phyloP scores from a whole-genome alignment of 768 basidiomycete genomes.

The Amanita phalloides region DNA sequence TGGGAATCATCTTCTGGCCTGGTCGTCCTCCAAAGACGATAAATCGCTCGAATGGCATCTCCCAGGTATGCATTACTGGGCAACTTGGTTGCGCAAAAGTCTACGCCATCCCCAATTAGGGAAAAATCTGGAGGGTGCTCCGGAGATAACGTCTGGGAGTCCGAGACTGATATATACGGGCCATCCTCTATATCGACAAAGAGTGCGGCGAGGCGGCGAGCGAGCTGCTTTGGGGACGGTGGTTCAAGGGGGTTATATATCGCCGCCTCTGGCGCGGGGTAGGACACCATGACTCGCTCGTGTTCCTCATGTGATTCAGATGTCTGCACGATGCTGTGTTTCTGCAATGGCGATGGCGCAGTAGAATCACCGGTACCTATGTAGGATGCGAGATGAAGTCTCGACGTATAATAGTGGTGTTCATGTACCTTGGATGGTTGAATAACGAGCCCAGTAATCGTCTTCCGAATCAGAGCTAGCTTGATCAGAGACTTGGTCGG shows the following conservation, averaged over 20 bases:
- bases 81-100: background rate
- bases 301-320: conserved; percentile 8
- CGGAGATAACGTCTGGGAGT: conserved; percentile 8
- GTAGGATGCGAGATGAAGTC: background rate
- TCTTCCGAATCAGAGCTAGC: conserved; percentile 30
- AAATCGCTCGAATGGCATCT: conserved; percentile 45
- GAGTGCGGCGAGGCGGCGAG: conserved; percentile 28
- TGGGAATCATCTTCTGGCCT: conserved; percentile 10
- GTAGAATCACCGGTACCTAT: conserved; percentile 25
- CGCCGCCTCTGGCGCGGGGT: conserved; percentile 17
- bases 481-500: conserved; percentile 14
- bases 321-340: conserved; percentile 14
- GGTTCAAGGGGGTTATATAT: conserved; percentile 29
- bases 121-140: conserved; percentile 10
- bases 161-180: conserved; percentile 6
- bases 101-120: background rate
- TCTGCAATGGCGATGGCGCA: conserved; percentile 42
- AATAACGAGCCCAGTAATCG: conserved; percentile 71
- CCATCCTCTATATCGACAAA: conserved; percentile 12
- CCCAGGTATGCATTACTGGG: conserved; percentile 29
- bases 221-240: conserved; percentile 29
- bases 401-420: conserved; percentile 5
- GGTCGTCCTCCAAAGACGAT: conserved; percentile 45
- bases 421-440: conserved; percentile 50
- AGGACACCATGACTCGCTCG: conserved; percentile 23